Evolutionary conservation across 1,284 basidiomycete species (phyloP), one percentile per base, ranked within the genome.

Genomic region (Ganoderma lucidum): DNA sequence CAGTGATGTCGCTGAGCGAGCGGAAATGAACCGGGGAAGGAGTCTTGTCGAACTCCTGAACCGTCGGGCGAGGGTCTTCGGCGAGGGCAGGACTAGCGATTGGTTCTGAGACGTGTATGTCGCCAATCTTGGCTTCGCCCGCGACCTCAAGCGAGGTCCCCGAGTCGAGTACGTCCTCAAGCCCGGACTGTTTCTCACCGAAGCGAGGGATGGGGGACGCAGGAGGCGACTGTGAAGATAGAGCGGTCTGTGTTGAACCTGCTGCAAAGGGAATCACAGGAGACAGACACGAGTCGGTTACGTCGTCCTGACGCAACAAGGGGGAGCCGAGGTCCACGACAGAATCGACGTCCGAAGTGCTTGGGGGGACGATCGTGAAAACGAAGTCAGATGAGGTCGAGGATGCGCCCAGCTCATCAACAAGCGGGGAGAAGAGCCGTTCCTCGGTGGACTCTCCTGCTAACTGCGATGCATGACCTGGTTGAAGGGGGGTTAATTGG

Each of bases 1-100:
- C 66, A 19, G 66, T 63, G 32, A 67, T 62, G 59, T 67, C 48
- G 48, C 61, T 67, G 28, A 65, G 58, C 6, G 45, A 23, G 17
- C 64, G 58, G 28, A 15, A 32, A 30, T 44, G 30, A 55, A 5
- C 9, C 14, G 53, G 53, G 23, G 30, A 55, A 51, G 53, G 30
- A 6, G 28, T 28, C 23, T 30, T 12, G 28, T 17, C 5, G 17
- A 17, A 6, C 30, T 17, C 30, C 15, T 6, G 6, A 8, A 55
- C 14, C 30, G 30, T 17, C 3, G 53, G 14, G 14, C 6, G 53
- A 32, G 30, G 6, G 17, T 19, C 53, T 32, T 55, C 53, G 30
- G 3, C 14, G 53, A 15, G 53, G 23, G 23, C 9, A 28, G 23
- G n/a, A 28, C 12, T 4, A 3, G 48, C 2, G 23, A 8, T 28